Evolutionary conservation across 495 filamentous ascomycete species (phyloP).

Genomic region (Penicillium crystallinum): DNA sequence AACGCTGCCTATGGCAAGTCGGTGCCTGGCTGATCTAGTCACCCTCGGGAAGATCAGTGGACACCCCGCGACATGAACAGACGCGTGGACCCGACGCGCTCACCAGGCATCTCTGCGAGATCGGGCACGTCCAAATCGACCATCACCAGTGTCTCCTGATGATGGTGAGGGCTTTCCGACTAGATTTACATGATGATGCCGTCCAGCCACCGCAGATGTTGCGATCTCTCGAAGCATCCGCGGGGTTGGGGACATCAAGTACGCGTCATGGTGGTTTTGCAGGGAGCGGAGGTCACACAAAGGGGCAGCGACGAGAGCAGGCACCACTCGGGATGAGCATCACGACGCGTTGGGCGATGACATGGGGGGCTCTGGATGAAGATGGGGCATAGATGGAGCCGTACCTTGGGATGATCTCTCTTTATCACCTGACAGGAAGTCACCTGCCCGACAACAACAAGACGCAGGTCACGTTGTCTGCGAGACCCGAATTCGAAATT

Average conservation of each 20-base stretch:
- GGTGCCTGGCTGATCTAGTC: slow-evolving; percentile 5
- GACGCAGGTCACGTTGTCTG: slow-evolving; percentile 34
- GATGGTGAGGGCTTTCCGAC: background rate
- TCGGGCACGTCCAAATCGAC: background rate
- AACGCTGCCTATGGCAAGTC: slow-evolving; percentile 3
- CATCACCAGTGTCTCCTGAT: background rate
- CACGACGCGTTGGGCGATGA: slow-evolving; percentile 5
- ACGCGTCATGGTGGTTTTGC: slow-evolving; percentile 29
- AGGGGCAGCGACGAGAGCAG: slow-evolving; percentile 5
- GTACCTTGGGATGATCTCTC: slow-evolving; percentile 44
- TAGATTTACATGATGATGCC: background rate
- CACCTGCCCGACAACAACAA: slow-evolving; percentile 49
- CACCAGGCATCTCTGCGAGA: background rate
- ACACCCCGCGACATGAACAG: slow-evolving; percentile 18
- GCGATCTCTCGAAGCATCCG: background rate
- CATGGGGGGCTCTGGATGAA: slow-evolving; percentile 5
- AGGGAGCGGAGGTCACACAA: slow-evolving; percentile 28
- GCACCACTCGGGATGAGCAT: slow-evolving; percentile 7
- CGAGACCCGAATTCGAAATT: slow-evolving; percentile 22
- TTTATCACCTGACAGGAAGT: slow-evolving; percentile 52
- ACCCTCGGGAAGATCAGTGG: slow-evolving; percentile 11
- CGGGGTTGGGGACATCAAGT: slow-evolving; percentile 16
- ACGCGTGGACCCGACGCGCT: slow-evolving; percentile 15
- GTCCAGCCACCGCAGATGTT: background rate
- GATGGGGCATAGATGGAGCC: slow-evolving; percentile 19